phyloP scores from a whole-genome alignment of 2,329 filamentous ascomycete species.

The Ophiocordyceps camponoti-floridani region DNA sequence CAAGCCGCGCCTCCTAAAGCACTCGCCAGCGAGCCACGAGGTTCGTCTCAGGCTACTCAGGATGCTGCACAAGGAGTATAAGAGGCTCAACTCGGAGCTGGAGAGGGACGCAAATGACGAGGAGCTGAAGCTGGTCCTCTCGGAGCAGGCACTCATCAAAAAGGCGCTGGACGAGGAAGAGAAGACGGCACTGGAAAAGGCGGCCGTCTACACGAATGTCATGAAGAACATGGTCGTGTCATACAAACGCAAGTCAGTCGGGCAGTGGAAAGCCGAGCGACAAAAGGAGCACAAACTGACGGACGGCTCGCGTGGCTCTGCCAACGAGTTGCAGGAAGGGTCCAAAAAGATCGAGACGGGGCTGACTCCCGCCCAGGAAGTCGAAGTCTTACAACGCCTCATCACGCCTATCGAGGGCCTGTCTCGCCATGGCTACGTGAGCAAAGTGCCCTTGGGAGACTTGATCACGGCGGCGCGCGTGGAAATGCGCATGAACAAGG shows the following conservation, averaged over 20 bases:
- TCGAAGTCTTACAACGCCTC: slow-evolving; percentile 42
- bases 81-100: slow-evolving; percentile 47
- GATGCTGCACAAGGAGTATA: slow-evolving; percentile 45
- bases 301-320: slow-evolving; percentile 8
- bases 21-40: slow-evolving; percentile 37
- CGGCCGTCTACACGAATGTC: slow-evolving; percentile 61
- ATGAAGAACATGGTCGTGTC: slow-evolving; percentile 66
- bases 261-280: slow-evolving; percentile 53
- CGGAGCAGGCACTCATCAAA: slow-evolving; percentile 48
- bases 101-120: slow-evolving; percentile 28
- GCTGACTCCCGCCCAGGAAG: slow-evolving; percentile 48
- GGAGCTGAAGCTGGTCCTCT: slow-evolving; percentile 35
- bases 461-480: slow-evolving; percentile 49
- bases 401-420: slow-evolving; percentile 46
- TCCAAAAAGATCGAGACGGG: slow-evolving; percentile 48
- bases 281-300: slow-evolving; percentile 18
- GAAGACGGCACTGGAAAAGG: slow-evolving; percentile 46
- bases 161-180: slow-evolving; percentile 65
- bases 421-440: slow-evolving; percentile 59
- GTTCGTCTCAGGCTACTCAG: slow-evolving; percentile 39
- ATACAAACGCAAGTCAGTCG: slow-evolving; percentile 56
- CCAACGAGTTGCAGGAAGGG: slow-evolving; percentile 10
- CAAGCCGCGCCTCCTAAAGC: slow-evolving; percentile 47
- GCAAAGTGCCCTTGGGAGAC: slow-evolving; percentile 41
- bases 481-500: slow-evolving; percentile 47